phyloP scores from a whole-genome alignment of 192 early-diverging fungal species.

The Endogone sp. region DNA sequence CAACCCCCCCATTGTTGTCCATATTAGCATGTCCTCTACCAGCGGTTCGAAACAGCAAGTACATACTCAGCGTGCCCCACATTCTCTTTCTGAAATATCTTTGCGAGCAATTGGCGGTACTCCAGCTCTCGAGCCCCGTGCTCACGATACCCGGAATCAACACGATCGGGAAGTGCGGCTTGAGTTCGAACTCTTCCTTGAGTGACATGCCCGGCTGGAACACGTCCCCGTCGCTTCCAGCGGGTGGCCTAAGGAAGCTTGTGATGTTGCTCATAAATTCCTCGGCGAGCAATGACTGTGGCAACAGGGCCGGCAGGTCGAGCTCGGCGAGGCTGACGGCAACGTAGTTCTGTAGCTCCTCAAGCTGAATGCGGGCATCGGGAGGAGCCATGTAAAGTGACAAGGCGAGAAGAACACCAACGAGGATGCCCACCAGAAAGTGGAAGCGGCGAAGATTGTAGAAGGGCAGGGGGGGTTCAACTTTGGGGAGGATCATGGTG shows the following conservation, averaged over 20 bases:
- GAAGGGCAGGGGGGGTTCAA: not conserved
- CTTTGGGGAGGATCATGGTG: not conserved
- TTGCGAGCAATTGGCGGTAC: constrained; percentile 66
- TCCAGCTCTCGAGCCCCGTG: constrained; percentile 88
- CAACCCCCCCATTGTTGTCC: too few species aligned
- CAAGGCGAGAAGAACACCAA: not conserved
- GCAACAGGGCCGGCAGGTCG: constrained; percentile 36
- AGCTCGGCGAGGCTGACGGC: constrained; percentile 4
- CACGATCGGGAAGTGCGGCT: constrained; percentile 56
- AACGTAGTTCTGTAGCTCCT: not conserved
- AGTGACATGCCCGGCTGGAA: not conserved
- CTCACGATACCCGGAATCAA: constrained; percentile 88
- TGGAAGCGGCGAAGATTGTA: not conserved
- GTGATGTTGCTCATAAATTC: constrained; percentile 39
- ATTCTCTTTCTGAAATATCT: constrained; percentile 85
- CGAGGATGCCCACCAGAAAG: not conserved
- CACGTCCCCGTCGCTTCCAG: not conserved
- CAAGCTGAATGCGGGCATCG: not conserved
- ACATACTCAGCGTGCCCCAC: constrained; percentile 74
- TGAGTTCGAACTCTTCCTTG: constrained; percentile 34
- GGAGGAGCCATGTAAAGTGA: not conserved
- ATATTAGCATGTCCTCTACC: not conserved
- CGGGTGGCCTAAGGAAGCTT: constrained; percentile 14
- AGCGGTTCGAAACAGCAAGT: not conserved
- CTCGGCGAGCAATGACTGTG: constrained; percentile 36